Base-by-base conservation (phyloP, 2,329 filamentous ascomycete genomes). In the Pseudogymnoascus sp. region DNA sequence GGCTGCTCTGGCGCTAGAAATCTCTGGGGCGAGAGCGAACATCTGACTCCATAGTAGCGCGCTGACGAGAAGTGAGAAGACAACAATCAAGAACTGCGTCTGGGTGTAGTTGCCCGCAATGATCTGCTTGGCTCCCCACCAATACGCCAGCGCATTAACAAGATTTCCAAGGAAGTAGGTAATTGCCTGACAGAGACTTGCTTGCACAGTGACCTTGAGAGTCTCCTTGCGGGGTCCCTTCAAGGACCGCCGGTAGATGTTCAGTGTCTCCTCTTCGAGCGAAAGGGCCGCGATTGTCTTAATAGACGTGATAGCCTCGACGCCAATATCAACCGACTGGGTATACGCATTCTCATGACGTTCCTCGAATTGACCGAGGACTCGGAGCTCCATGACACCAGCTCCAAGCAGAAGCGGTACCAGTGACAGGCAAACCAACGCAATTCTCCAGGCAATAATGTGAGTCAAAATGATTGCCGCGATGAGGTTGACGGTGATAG, bases 121-220 rank as follows among this genome's bases (percentile, higher is more conserved):
- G 65, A 92, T 89, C 64, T 86, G 84, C 68, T 84, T 87, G 0
- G 87, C 82, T 4, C 89, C 89, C 88, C 89, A 92, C 87, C 88
- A 92, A 74, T 91, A 91, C 1, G 88, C 86, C 62, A 92, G 81
- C 0, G 88, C 87, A 70, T 91, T 89, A 23, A 90, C 82, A 50
- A 89, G 78, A 68, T 87, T 88, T 18, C 85, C 82, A 8, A 82
- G 77, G 66, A 80, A 82, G 70, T 85, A 83, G 14, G 84, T 79
- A 16, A 86, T 76, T 6, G 85, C 83, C 6, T 86, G 79, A 79
- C 82, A 87, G 23, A 85, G 72, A 70, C 83, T 86, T 40, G 81
- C 80, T 67, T 77, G 78, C 70, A 77, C 70, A 14, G 76, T 80
- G 28, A 77, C 77, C 11, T 75, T 71, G 1, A 77, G 73, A 75